These are phyloP conservation scores for Fomitopsis pulvina DNA, from an alignment of 768 basidiomycete species.

Conservation along the genomic window DNA sequence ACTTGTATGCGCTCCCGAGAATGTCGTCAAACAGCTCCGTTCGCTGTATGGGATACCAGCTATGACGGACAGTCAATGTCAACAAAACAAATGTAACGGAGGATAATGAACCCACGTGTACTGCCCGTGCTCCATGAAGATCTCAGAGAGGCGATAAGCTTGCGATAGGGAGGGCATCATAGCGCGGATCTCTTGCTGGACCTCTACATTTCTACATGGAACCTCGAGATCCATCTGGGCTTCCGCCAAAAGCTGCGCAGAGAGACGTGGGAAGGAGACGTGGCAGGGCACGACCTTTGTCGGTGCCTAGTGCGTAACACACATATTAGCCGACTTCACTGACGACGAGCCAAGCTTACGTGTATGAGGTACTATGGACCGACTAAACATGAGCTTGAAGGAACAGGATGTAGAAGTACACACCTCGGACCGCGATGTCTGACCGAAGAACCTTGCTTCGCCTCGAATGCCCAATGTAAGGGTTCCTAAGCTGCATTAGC, in stretches of 20 bases:
- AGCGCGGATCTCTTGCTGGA: conserved; percentile 33
- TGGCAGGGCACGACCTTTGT: conserved; percentile 4
- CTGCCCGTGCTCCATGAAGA: conserved; percentile 58
- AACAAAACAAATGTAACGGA: neutral
- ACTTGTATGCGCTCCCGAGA: conserved; percentile 45
- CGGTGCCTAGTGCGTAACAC: conserved; percentile 22
- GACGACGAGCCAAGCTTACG: conserved; percentile 24
- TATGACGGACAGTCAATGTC: conserved; percentile 18
- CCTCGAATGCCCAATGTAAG: conserved; percentile 49
- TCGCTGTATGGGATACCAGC: conserved; percentile 48
- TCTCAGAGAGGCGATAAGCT: conserved; percentile 53
- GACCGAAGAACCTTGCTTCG: conserved; percentile 52
- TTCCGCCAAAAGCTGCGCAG: conserved; percentile 35
- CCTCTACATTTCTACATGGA: conserved; percentile 16
- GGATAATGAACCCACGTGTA: conserved; percentile 35
- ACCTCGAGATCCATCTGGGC: conserved; percentile 24
- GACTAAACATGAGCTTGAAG: neutral
- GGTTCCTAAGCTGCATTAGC: conserved; percentile 34
- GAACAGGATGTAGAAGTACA: conserved; percentile 11
- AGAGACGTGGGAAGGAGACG: conserved; percentile 30
- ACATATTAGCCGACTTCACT: too few species aligned
- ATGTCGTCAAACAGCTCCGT: conserved; percentile 52
- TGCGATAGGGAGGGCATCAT: conserved; percentile 52
- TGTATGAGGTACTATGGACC: conserved; percentile 48
- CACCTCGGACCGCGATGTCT: conserved; percentile 65